Base-by-base conservation (phyloP, 768 basidiomycete species). In the Suillus ampliporus region DNA sequence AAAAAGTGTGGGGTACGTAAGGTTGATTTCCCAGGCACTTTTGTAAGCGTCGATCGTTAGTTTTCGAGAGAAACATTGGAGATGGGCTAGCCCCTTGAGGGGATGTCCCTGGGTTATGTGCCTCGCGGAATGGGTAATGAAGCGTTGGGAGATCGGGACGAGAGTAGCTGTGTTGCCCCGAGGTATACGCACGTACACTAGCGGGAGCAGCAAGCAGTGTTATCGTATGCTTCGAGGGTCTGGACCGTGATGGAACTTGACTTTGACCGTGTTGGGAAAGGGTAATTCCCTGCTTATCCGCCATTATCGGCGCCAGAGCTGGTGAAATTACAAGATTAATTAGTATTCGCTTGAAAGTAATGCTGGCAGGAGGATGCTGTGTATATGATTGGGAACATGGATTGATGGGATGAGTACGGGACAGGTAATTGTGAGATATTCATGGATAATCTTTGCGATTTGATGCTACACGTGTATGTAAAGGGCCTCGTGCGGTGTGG, bases 391-490 rank as follows among this genome's bases (percentile, higher is more conserved):
- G 43, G 11, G n/a, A 31, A 31, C 9, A 21, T 40, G 34, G 15
- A 26, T 35, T 52, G 51, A 26, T 44, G 31, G 47, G 21, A 46
- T 31, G 31, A 15, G 19, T 37, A 34, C 31, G 34, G 35, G 28
- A 46, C 21, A 37, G n/a, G 40, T 44, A 21, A 58, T 28, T n/a
- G 44, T 58, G 57, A 35, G 50, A 37, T 37, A 10, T 1, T 10
- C 47, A 48, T 50, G 38, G 26, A 57, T 35, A 51, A 43, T 11
- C 14, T 23, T 35, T 53, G 58, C 14, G 34, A 51, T 44, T 28
- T 54, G 57, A 58, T 46, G 26, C 23, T 46, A 34, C 58, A 51
- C 50, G 47, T 60, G 52, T 60, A 54, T 60, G 59, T 60, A 58
- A 60, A 54, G 4, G 13, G 31, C 54, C 59, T 60, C 54, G 59